Evolutionary conservation across 1,284 basidiomycete species (phyloP).

Genomic region (Athelia psychrophila): DNA sequence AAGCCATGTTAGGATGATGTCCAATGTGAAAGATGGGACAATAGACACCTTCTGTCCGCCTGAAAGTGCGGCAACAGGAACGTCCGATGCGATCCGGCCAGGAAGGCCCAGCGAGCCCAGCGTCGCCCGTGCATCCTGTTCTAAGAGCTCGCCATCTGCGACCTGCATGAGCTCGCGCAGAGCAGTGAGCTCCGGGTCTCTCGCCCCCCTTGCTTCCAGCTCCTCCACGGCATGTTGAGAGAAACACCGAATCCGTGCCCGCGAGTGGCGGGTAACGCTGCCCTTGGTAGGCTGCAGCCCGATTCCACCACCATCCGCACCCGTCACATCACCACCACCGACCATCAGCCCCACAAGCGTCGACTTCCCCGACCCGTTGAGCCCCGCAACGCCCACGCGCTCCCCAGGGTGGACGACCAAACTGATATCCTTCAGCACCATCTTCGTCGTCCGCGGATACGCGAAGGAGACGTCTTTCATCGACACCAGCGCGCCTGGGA

Average conservation of each 20-base stretch:
- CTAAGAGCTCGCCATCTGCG: slow-evolving; percentile 29
- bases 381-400: slow-evolving; percentile 44
- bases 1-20: not conserved
- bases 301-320: not conserved
- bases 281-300: slow-evolving; percentile 48
- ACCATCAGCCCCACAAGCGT: slow-evolving; percentile 61
- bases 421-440: slow-evolving; percentile 49
- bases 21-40: not conserved
- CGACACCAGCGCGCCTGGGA: slow-evolving; percentile 49
- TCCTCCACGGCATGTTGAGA: slow-evolving; percentile 57
- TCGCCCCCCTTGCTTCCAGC: slow-evolving; percentile 30
- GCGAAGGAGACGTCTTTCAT: slow-evolving; percentile 46
- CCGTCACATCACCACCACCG: slow-evolving; percentile 25
- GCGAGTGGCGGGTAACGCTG: slow-evolving; percentile 53
- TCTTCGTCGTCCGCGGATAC: slow-evolving; percentile 31
- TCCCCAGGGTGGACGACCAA: slow-evolving; percentile 57
- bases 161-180: slow-evolving; percentile 28
- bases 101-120: slow-evolving; percentile 50
- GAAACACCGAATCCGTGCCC: slow-evolving; percentile 55
- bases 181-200: slow-evolving; percentile 36
- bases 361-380: slow-evolving; percentile 55
- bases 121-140: slow-evolving; percentile 40
- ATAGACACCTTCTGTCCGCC: slow-evolving; percentile 57
- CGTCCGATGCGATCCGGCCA: slow-evolving; percentile 42
- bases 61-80: slow-evolving; percentile 43